phyloP scores from a whole-genome alignment of 371 early-diverging fungal genomes.

The Mortierella sp. region DNA sequence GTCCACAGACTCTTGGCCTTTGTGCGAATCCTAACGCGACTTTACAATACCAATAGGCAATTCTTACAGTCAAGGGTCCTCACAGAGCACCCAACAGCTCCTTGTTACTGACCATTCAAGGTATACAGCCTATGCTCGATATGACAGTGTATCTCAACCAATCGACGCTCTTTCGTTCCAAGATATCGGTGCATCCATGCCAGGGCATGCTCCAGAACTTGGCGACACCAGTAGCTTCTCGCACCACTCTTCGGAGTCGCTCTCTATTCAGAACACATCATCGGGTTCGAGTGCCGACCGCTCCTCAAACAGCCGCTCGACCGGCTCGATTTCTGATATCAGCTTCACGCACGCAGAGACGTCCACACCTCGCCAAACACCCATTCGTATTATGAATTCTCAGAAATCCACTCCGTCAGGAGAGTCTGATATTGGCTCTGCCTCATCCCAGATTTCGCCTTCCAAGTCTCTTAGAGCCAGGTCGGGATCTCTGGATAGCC shows the following conservation, averaged over 20 bases:
- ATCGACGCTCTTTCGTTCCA: slow-evolving; percentile 4
- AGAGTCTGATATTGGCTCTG: too few relatives aligned
- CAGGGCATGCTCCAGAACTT: slow-evolving; percentile 1
- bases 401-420: slow-evolving; percentile 14
- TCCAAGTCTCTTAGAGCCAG: too few relatives aligned
- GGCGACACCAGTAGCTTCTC: slow-evolving; percentile 6
- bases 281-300: slow-evolving; percentile 11
- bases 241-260: slow-evolving; percentile 4
- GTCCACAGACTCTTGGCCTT: too few relatives aligned
- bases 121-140: not conserved
- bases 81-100: not conserved
- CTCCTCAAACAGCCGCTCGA: slow-evolving; percentile 20
- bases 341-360: slow-evolving; percentile 19
- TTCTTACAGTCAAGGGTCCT: slow-evolving; percentile 4
- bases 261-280: not conserved
- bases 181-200: not conserved
- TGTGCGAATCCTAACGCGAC: not conserved
- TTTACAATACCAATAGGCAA: slow-evolving; percentile 8
- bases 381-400: not conserved
- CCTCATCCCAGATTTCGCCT: too few relatives aligned
- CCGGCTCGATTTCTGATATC: slow-evolving; percentile 21
- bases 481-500: too few relatives aligned
- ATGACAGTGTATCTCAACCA: slow-evolving; percentile 9
- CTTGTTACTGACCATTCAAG: too few relatives aligned
- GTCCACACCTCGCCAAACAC: slow-evolving; percentile 25